Conservation (phyloP, 257 asterid species). For the Lantana camara region DNA sequence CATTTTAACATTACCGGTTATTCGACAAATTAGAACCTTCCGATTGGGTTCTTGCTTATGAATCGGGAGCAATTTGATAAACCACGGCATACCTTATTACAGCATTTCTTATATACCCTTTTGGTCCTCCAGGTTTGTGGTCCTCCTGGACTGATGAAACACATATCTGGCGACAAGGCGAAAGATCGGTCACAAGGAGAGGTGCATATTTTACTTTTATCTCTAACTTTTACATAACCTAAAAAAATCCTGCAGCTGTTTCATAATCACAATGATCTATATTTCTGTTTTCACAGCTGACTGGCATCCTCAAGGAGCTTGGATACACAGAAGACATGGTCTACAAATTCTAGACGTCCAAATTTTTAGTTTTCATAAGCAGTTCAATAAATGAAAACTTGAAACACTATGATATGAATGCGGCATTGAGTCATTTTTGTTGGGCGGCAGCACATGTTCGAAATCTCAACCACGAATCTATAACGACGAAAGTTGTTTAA, state of each 20-base stretch:
- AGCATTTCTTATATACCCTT: constrained; percentile 14
- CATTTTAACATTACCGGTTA: too few relatives aligned
- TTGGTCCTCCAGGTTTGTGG: constrained; percentile 79
- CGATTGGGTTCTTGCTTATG: not conserved
- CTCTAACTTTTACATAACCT: not conserved
- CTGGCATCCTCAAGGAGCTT: constrained; percentile 80
- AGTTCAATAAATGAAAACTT: constrained; percentile 26
- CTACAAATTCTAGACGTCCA: constrained; percentile 63
- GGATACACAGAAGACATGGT: constrained; percentile 85
- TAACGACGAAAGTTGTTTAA: constrained; percentile 2
- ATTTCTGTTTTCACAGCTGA: constrained; percentile 46
- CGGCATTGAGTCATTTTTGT: not conserved
- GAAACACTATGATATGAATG: constrained; percentile 13
- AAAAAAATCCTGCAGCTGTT: not conserved
- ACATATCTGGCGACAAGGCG: constrained; percentile 87
- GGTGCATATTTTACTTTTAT: constrained; percentile 48
- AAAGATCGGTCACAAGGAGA: constrained; percentile 85
- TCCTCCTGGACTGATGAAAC: constrained; percentile 96
- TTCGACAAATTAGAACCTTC: too few relatives aligned
- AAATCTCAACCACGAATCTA: constrained; percentile 14
- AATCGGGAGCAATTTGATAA: not conserved
- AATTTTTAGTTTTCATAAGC: constrained; percentile 16
- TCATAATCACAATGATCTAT: not conserved
- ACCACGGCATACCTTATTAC: not conserved
- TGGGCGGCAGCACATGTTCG: not conserved